Base-by-base conservation (phyloP, 2,329 filamentous ascomycete genomes). In the Neophaeococcomyces aloes region DNA sequence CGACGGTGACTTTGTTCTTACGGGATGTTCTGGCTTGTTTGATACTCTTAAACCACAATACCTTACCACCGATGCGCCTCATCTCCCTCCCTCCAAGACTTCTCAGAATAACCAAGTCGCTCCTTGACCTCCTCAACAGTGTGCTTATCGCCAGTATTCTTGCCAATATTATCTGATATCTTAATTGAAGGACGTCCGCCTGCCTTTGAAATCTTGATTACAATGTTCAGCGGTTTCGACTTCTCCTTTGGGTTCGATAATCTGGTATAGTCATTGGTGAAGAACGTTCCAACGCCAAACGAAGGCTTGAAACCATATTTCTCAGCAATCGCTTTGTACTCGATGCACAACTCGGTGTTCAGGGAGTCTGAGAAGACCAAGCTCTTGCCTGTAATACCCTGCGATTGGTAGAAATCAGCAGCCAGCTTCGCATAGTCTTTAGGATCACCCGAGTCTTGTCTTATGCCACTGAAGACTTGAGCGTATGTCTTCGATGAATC, bases 281-380 rank as follows among this genome's bases (percentile, higher is more conserved):
- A 74, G 64, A 86, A 96, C 0, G 91, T 98, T 3, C 91, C 91
- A 1, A 98, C 84, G 48, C 91, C 91, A 66, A 98, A 98, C 0
- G 83, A 84, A 10, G 89, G 83, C 48, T 80, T 76, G 63, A 98
- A 88, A 1, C 85, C 85, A 11, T 80, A 76, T 30, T 78, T 75
- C 53, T 95, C 86, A 0, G 88, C 82, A 21, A 86, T 75, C 45
- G 76, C 68, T 69, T 94, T 94, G 68, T 96, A 98, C 61, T 93
- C 78, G 38, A 96, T 70, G 59, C 89, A 95, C 43, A 81, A 76
- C 29, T 95, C 87, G 38, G 95, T 84, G 59, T 96, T 85, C 46
- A 98, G 69, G 4, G 88, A 93, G 63, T 98, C 91, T 0, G 89
- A 96, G 61, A 96, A 98, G 2, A 98, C 89, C 48, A 98, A 82